phyloP scores from a whole-genome alignment of 2,329 filamentous ascomycete genomes.

The Fusarium ambrosium region DNA sequence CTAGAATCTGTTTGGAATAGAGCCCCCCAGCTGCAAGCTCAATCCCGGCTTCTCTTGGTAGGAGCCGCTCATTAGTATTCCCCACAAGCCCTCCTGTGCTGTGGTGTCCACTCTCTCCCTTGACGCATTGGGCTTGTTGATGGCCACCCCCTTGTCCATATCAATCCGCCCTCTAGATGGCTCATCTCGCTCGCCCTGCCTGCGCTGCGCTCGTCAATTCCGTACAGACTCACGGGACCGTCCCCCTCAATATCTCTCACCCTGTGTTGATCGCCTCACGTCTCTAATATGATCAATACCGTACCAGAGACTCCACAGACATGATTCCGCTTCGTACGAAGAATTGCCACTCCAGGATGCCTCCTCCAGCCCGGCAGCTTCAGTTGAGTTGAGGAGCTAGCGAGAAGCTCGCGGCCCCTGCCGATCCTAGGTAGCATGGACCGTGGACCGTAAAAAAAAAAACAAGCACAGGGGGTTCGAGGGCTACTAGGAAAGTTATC shows the following conservation, averaged over 20 bases:
- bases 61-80: conserved; percentile 39
- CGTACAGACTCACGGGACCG: conserved; percentile 12
- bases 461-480: conserved; percentile 37
- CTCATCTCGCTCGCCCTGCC: conserved; percentile 41
- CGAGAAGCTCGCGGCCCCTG: conserved; percentile 44
- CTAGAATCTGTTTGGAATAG: conserved; percentile 48
- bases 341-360: conserved; percentile 34
- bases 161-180: conserved; percentile 41
- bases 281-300: conserved; percentile 2
- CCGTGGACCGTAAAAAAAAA: conserved; percentile 22
- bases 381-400: conserved; percentile 36
- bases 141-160: conserved; percentile 37
- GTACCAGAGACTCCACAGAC: conserved; percentile 22
- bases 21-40: conserved; percentile 38
- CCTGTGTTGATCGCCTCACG: conserved; percentile 19
- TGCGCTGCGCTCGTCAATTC: conserved; percentile 39
- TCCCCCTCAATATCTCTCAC: conserved; percentile 9
- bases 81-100: conserved; percentile 38
- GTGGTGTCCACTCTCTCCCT: conserved; percentile 37
- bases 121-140: conserved; percentile 16
- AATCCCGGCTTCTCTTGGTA: conserved; percentile 29
- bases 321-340: conserved; percentile 21
- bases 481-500: conserved; percentile 31
- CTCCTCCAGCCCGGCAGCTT: conserved; percentile 33
- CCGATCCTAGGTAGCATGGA: conserved; percentile 41